Evolutionary conservation across 2,329 filamentous ascomycete genomes (phyloP), one percentile per base, ranked within the genome.

Genomic region (Fusarium oligoseptatum): DNA sequence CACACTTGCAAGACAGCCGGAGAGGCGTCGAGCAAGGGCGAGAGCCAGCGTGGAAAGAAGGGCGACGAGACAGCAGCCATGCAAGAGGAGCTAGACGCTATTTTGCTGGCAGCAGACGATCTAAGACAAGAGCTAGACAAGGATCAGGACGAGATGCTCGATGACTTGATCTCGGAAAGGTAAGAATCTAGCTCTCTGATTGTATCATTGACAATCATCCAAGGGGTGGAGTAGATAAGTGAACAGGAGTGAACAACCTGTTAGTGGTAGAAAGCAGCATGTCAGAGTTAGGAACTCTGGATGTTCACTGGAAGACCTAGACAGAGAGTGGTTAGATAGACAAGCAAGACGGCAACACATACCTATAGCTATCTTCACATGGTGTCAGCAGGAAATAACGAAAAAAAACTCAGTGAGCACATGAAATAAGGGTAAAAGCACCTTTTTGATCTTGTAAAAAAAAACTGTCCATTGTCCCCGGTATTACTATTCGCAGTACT

Each of bases 401-500:
- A 6, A 27, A 14, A 36, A 34, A 60, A 79, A 79, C 66, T 75
- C 65, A 60, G 69, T 62, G 65, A 68, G 68, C 72, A 79, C 68
- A 68, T 66, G 58, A 73, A 67, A 71, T 71, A 74, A 78, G 78
- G 76, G 78, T 73, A 75, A 78, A 77, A 79, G 80, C 81, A 82
- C 81, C 80, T 81, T 81, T 77, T 70, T 66, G 67, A 71, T 62
- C 66, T 74, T 74, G 67, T 29, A 9, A 68, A 60, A 34, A 14
- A 36, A 36, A 62, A 29, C 27, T 78, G 71, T 69, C 66, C 72
- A 69, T 72, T 70, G 66, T 36, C 34, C 67, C 50, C 67, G 65
- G 50, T 75, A 78, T 78, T 78, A 80, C 78, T 79, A 79, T 78
- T 77, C 77, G 73, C 72, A 68, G 68, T 57, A 15, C 58, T 45